Evolutionary conservation across 345 rosid genomes (phyloP), one percentile per base, ranked within the genome.

Genomic region (Salix exigua): DNA sequence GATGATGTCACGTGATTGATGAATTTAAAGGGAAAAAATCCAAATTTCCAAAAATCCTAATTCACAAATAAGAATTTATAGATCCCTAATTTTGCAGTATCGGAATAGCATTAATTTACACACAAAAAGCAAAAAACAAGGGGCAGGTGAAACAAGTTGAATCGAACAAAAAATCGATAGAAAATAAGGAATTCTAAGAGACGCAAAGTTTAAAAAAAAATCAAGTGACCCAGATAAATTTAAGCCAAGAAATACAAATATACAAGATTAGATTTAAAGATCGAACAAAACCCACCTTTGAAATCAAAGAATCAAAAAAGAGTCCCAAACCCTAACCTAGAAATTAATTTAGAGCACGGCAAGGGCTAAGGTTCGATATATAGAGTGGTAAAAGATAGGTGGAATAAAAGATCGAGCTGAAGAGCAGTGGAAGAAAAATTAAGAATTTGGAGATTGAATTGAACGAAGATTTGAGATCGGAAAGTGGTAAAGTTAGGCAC

Each of bases 261-360:
- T 26, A 65, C 17, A 23, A 5, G 5, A 13, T 66, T 71, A 25
- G 70, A 72, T 66, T 35, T 18, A 21, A 14, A 72, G 73, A 86
- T 86, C 76, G 33, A 69, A 51, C 50, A 64, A 76, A 70, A 44
- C 37, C 71, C 10, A 23, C 25, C 25, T 14, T 16, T 16, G 44
- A 38, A 80, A 78, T 69, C 73, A n/a, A 55, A 25, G 38, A 69
- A 46, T 35, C 23, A 23, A n/a, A 1, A 11, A 3, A 31, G 44
- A 81, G 83, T 77, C 87, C 87, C 86, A 79, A 82, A 81, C 85
- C 89, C 85, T 86, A 84, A 76, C 89, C 83, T 86, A 82, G 80
- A 82, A 76, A 71, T 11, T 66, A 64, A 80, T 44, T 25, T 2
- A 25, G 35, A 46, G 4, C 3, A 72, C 73, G 62, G 67, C 37